Percentiles rank a stretch among this genome's conserved stretches.
Conservation (phyloP, 352 stramenopile genomes). For the Pythium graminicola region DNA sequence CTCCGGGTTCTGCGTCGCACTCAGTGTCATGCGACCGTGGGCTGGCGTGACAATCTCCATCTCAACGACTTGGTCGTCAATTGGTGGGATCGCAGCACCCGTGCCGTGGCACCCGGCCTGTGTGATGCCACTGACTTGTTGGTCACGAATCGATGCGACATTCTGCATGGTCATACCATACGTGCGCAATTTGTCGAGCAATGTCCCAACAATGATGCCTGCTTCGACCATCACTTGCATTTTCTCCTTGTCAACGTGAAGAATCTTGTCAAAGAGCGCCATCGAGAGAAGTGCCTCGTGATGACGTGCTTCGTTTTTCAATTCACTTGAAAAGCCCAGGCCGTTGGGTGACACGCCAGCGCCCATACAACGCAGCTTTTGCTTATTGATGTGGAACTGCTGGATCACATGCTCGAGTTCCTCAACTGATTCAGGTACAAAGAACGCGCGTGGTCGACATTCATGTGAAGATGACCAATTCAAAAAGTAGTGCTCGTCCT, state of each 20-base stretch:
- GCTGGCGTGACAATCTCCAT: conserved; percentile 96
- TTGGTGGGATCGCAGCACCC: conserved; percentile 90
- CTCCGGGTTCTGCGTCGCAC: conserved; percentile 60
- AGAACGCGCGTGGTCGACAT: conserved; percentile 56
- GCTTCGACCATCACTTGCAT: conserved; percentile 91
- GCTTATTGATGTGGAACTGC: conserved; percentile 52
- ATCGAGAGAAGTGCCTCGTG: conserved; percentile 89
- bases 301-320: not conserved
- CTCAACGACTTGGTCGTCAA: conserved; percentile 95
- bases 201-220: conserved; percentile 62
- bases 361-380: conserved; percentile 91
- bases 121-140: conserved; percentile 96
- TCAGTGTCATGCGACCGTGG: conserved; percentile 86
- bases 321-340: conserved; percentile 80
- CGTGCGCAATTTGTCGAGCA: conserved; percentile 64
- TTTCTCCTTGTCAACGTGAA: conserved; percentile 40
- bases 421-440: conserved; percentile 60
- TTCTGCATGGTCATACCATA: conserved; percentile 96
- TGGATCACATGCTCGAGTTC: conserved; percentile 62
- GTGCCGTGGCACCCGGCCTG: conserved; percentile 95
- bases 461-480: conserved; percentile 82
- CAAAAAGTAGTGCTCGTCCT: conserved; percentile 59
- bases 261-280: conserved; percentile 57
- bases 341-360: conserved; percentile 96
- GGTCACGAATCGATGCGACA: conserved; percentile 97